Base-by-base conservation (phyloP, 148 eudicot genomes). In the Nepenthes gracilis region DNA sequence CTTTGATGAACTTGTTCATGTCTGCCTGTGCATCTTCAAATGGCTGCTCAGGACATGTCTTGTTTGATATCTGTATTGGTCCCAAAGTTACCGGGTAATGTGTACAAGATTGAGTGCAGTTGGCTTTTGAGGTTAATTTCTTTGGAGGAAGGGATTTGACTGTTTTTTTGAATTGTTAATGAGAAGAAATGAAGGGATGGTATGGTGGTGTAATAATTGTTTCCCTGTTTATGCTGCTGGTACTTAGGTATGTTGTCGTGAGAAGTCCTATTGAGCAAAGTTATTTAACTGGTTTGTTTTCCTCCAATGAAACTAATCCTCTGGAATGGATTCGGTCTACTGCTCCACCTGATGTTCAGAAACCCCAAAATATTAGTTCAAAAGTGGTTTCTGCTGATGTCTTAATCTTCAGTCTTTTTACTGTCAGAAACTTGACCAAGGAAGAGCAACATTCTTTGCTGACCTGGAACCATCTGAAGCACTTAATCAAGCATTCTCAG, bases 121-220 rank as follows among this genome's bases (percentile, higher is more conserved):
- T 60, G 55, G 43, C 15, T 4, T 32, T 45, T 37, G 43, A 52
- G 65, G 36, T 57, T 15, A 13, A 63, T 3, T 23, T 23, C 23
- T 23, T 54, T 54, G 55, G 8, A n/a, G n/a, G 3, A 50, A 52
- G 32, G n/a, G 55, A 23, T 12, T 23, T 1, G 55, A 52, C 15
- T 52, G 32, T 52, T 52, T 52, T 11, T 52, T 32, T 52, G 55
- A 4, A 52, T 23, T 47, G 38, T 63, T 71, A 10, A 76, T 72
- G 76, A 72, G 71, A 56, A 67, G 79, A 75, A 67, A 89, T 94
- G 99, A 89, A 85, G 81, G 89, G 69, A 78, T 86, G 97, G 83
- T 89, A 94, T 35, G 67, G 67, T 34, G 78, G 84, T 47, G 67
- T 86, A 49, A 36, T 83, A 58, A 67, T 70, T 57, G 68, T 81